Conservation (phyloP, 2,329 filamentous ascomycete genomes). For the Colletotrichum chlorophyti region DNA sequence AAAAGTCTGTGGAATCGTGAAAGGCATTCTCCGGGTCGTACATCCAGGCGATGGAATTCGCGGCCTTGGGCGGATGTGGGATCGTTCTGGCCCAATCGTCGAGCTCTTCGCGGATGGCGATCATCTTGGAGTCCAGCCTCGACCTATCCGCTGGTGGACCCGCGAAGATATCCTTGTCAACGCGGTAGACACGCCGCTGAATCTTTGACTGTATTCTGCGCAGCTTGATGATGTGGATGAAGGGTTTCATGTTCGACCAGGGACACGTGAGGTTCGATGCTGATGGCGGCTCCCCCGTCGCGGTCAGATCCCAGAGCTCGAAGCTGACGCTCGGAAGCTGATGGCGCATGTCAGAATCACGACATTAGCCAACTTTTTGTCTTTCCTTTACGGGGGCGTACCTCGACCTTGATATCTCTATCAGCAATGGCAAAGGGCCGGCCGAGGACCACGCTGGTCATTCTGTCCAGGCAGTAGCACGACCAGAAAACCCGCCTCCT, state of each 20-base stretch:
- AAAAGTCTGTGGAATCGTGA: conserved; percentile 36
- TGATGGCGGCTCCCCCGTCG: conserved; percentile 1
- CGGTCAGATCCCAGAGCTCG: conserved; percentile 32
- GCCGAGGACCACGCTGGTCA: conserved; percentile 41
- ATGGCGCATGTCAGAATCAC: not conserved
- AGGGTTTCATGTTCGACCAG: conserved; percentile 35
- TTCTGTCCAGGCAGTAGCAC: conserved; percentile 42
- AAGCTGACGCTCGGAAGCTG: conserved; percentile 33
- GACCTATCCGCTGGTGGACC: not conserved
- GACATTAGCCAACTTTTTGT: not conserved
- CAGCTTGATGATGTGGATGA: conserved; percentile 36
- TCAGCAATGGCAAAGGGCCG: conserved; percentile 43
- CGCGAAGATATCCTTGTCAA: conserved; percentile 31
- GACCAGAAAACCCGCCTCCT: conserved; percentile 42
- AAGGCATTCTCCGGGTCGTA: conserved; percentile 35
- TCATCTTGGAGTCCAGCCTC: conserved; percentile 31
- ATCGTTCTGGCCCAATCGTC: conserved; percentile 31
- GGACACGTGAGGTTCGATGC: not conserved
- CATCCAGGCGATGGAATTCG: conserved; percentile 34
- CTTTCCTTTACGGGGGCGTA: not conserved
- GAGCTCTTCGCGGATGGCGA: conserved; percentile 28
- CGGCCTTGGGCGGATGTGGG: conserved; percentile 33
- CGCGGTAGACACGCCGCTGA: conserved; percentile 31
- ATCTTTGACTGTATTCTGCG: conserved; percentile 32
- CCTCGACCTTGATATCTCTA: conserved; percentile 39